Percentiles rank a stretch among this genome's conserved stretches.
Conservation (phyloP, 495 filamentous ascomycete species). For the Aspergillus cristatus region DNA sequence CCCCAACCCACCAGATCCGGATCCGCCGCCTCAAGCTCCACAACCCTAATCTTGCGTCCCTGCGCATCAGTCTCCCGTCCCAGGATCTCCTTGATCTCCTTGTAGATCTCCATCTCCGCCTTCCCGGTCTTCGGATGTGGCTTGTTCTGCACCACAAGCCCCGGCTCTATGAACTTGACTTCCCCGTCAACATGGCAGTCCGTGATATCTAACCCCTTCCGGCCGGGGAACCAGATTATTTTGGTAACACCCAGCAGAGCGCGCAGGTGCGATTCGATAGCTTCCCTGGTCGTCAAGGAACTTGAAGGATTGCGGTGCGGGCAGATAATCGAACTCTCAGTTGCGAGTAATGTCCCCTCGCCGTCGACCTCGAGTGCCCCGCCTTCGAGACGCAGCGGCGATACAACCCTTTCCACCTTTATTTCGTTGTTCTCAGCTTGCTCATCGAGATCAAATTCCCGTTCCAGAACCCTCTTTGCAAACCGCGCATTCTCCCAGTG, state of each 20-base stretch:
- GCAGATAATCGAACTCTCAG: conserved; percentile 25
- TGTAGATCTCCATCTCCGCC: conserved; percentile 19
- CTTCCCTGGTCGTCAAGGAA: conserved; percentile 10
- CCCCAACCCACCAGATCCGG: conserved; percentile 9
- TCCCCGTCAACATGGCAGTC: conserved; percentile 28
- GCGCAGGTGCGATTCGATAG: conserved; percentile 17
- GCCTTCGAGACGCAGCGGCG: conserved; percentile 19
- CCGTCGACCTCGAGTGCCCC: conserved; percentile 29
- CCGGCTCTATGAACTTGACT: conserved; percentile 21
- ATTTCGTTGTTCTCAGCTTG: too few relatives aligned
- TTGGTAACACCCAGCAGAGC: conserved; percentile 17
- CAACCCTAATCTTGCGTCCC: conserved; percentile 16
- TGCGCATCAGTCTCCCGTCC: conserved; percentile 15
- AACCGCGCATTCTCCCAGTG: conserved; percentile 6
- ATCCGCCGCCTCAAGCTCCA: conserved; percentile 25
- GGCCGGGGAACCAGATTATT: conserved; percentile 29
- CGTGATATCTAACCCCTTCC: conserved; percentile 22
- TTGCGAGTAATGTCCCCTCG: conserved; percentile 26
- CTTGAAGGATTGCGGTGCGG: conserved; percentile 21
- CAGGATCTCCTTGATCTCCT: conserved; percentile 20
- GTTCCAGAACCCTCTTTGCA: conserved; percentile 15
- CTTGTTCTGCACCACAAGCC: conserved; percentile 22
- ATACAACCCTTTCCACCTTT: conserved; percentile 12
- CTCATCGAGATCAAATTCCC: too few relatives aligned
- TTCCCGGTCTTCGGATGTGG: conserved; percentile 11